Conservation (phyloP, 768 basidiomycete genomes). For the Trametes elegans region DNA sequence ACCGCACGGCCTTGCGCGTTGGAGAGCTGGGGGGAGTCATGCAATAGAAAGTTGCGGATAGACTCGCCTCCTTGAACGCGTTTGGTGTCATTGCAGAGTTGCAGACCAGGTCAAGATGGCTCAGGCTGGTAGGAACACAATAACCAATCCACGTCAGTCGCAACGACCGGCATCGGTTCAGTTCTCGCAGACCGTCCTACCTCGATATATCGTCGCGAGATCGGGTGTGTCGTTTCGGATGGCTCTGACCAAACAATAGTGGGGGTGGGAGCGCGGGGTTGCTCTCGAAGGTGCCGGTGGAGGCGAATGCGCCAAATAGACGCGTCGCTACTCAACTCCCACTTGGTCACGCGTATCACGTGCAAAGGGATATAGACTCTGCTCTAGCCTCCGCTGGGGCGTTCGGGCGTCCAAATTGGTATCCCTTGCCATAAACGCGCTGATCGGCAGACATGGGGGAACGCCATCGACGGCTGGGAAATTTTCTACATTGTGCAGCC, state of each 20-base stretch:
- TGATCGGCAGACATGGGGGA: too few species aligned
- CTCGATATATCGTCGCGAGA: too few species aligned
- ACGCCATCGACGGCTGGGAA: conserved; percentile 13
- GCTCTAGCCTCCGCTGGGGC: background rate
- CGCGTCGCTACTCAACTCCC: background rate
- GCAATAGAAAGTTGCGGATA: conserved; percentile 10
- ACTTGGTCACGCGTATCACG: conserved; percentile 3
- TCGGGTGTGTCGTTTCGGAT: too few species aligned
- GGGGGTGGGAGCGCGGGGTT: too few species aligned
- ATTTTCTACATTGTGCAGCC: too few species aligned
- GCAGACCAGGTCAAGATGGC: too few species aligned
- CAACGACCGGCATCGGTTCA: too few species aligned
- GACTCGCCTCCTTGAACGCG: conserved; percentile 20
- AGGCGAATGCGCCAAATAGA: background rate
- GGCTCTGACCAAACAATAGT: background rate
- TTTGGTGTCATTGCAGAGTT: conserved; percentile 8
- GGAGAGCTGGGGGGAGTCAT: conserved; percentile 22
- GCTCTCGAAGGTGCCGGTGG: background rate
- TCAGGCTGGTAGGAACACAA: too few species aligned
- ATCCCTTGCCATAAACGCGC: too few species aligned
- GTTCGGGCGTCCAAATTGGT: background rate
- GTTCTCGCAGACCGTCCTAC: too few species aligned
- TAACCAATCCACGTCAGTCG: too few species aligned
- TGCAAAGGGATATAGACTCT: background rate
- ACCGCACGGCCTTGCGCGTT: background rate